Evolutionary conservation across 2,329 filamentous ascomycete genomes (phyloP), one percentile per base, ranked within the genome.

Genomic region (Diaporthe batatas): DNA sequence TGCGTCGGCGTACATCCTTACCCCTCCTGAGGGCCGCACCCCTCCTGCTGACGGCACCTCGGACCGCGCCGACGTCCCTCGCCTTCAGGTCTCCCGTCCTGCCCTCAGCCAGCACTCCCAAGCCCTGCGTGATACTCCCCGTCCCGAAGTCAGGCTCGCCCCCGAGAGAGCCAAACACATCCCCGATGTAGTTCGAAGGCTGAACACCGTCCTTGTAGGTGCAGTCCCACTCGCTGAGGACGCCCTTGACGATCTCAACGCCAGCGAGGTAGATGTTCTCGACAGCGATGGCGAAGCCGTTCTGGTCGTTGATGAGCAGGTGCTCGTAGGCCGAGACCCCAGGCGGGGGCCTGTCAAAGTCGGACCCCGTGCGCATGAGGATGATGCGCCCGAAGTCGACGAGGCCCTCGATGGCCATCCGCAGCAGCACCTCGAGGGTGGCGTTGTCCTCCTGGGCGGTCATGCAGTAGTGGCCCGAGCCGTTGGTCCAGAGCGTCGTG

Each of bases 371-470:
- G 36, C 92, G 87, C 86, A 94, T 89, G 73, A 94, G 81, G 70
- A 94, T 91, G 75, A 92, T 86, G 3, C 92, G 87, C 6, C 84
- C 80, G 80, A 92, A 94, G 79, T 94, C 92, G 5, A 91, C 87
- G 6, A 89, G 78, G 2, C 88, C 86, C 75, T 85, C 84, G 29
- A 88, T 81, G 0, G 90, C 88, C 1, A 87, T 87, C 16, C 92
- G 87, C 25, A 93, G 81, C 36, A 94, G 82, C 6, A 88, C 91
- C 76, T 92, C 91, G 0, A 94, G 86, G 0, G 88, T 88, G 0
- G 91, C 92, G 77, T 91, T 93, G 79, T 94, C 92, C 80, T 94
- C 92, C 79, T 94, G 92, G 0, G 91, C 91, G 55, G 88, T 92
- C 81, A 91, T 89, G 83, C 92, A 94, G 82, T 94, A 94, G 7